Conservation (phyloP, 2,329 filamentous ascomycete genomes). For the Shiraia sp. region DNA sequence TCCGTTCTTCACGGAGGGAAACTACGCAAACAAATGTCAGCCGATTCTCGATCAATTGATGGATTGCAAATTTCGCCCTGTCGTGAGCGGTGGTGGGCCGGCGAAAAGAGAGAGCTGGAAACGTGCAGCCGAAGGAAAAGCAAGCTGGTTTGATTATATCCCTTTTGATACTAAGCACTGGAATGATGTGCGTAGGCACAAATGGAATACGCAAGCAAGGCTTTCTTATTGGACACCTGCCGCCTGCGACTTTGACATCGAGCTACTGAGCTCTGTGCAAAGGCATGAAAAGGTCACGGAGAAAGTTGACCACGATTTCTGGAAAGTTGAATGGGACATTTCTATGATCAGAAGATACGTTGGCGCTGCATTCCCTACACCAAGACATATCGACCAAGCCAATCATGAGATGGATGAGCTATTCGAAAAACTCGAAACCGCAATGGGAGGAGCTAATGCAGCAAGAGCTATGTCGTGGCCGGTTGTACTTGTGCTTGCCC, state of each 20-base stretch:
- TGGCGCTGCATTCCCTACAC: not conserved
- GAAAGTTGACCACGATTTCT: not conserved
- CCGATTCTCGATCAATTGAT: not conserved
- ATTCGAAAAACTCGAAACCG: not conserved
- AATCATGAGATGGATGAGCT: slow-evolving; percentile 1
- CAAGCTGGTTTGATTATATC: slow-evolving; percentile 11
- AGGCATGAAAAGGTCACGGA: not conserved
- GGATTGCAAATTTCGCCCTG: slow-evolving; percentile 1
- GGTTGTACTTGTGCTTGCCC: too few species aligned
- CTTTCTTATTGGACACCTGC: not conserved
- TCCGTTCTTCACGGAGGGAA: slow-evolving; percentile 1
- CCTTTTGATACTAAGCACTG: slow-evolving; percentile 1
- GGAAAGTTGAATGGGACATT: not conserved
- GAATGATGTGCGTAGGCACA: slow-evolving; percentile 5
- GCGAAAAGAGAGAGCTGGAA: slow-evolving; percentile 1
- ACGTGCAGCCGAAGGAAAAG: slow-evolving; percentile 4
- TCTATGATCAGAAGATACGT: not conserved
- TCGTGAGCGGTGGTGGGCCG: not conserved
- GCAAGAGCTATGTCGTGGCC: too few species aligned
- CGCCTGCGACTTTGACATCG: slow-evolving; percentile 6
- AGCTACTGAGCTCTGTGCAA: not conserved
- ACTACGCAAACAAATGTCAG: not conserved
- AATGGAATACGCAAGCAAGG: slow-evolving; percentile 7
- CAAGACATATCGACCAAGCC: not conserved
- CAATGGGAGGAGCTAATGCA: not conserved